phyloP scores from a whole-genome alignment of 1,284 basidiomycete species.

The Rugosomyces carneus region DNA sequence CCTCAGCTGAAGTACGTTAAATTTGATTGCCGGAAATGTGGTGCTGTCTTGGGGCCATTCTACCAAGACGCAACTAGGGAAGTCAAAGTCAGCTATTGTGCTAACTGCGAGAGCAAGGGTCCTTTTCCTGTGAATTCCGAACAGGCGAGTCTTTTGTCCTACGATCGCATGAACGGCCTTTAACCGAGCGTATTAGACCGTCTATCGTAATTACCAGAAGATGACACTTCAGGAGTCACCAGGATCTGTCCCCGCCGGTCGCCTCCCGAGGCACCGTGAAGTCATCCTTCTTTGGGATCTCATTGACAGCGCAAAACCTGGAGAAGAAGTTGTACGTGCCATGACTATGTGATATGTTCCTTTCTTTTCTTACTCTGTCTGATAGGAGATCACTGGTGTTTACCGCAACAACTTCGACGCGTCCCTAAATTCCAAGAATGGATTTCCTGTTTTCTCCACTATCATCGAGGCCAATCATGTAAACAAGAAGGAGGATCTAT shows the following conservation, averaged over 20 bases:
- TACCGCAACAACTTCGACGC: conserved; percentile 99
- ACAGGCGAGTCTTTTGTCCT: conserved; percentile 48
- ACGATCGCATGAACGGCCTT: neutral
- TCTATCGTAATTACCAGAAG: conserved; percentile 98
- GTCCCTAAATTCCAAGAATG: conserved; percentile 96
- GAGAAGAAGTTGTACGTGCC: conserved; percentile 86
- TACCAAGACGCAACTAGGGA: conserved; percentile 96
- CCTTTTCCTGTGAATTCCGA: conserved; percentile 97
- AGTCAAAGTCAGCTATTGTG: conserved; percentile 91
- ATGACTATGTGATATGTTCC: neutral
- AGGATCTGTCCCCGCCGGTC: conserved; percentile 96
- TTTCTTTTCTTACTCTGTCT: conserved; percentile 8
- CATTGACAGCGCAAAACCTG: conserved; percentile 96
- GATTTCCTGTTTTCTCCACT: conserved; percentile 98
- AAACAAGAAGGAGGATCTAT: conserved; percentile 95
- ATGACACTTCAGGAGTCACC: conserved; percentile 98
- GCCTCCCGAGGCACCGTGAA: conserved; percentile 93
- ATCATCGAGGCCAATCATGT: conserved; percentile 97
- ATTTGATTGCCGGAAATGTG: conserved; percentile 95
- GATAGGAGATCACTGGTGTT: conserved; percentile 90
- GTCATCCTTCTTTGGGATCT: conserved; percentile 97
- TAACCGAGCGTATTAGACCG: conserved; percentile 60
- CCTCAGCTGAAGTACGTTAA: conserved; percentile 99
- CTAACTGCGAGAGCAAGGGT: conserved; percentile 89
- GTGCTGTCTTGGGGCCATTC: conserved; percentile 90